Base-by-base conservation (phyloP, 1,284 basidiomycete genomes). In the Pyrrhoderma lamaoense region DNA sequence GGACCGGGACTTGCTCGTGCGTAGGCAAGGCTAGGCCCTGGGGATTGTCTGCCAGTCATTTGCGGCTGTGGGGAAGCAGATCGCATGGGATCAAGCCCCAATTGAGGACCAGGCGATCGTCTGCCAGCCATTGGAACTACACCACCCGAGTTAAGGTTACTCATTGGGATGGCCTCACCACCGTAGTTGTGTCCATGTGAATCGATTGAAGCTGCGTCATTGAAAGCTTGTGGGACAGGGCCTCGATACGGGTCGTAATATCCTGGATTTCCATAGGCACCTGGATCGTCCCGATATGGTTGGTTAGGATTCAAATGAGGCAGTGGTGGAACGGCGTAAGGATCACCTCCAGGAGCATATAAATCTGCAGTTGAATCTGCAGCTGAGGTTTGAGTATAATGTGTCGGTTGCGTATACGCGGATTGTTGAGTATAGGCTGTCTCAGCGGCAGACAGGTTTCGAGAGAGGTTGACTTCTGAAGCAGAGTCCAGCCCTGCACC, bases 261-360 rank as follows among this genome's bases (percentile, higher is more conserved):
- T 18, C 52, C 62, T 14, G 63, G 62, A 9, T 67, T 62, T 40
- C 60, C 65, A 31, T 5, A 31, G 27, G 27, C 27, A 31, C 27
- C 27, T 1, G 86, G 84, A 55, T 89, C 85, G 59, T 89, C 86
- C 54, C 65, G 74, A 63, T 89, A 89, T 0, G 85, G 60, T 51
- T 79, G 76, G 61, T 76, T 83, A 11, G 86, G 86, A 64, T 89
- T 86, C 42, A 86, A 66, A 57, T 88, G 85, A 8, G 86, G 86
- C n/a, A 89, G 71, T n/a, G 86, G 85, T 3, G 86, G 86, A 1
- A 89, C 80, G 11, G 86, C 85, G 64, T 89, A 89, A 2, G 87
- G 86, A 59, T 89, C 86, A 23, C 64, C 59, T 18, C 65, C 65
- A 16, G 61, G 54, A 45, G 73, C 66, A 44, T 72, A 66, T 45